Conservation (phyloP, 345 rosid genomes). For the thale cress (Arabidopsis thaliana) region TAIR10.1 NC_003074.8:8672501-8673000, state of each 20-base stretch:
- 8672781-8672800: conserved; percentile 37
- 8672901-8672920: conserved; percentile 42
- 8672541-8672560: no score
- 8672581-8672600: no score
- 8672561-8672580: no score
- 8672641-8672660: no score
- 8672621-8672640: no score
- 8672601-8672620: no score
- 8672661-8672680: no score
- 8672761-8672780: neutral
- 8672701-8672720: no score
- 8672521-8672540: no score
- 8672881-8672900: conserved; percentile 44
- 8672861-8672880: conserved; percentile 5
- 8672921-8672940: conserved; percentile 44
- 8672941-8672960: conserved; percentile 48
- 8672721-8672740: no score
- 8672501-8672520: no score
- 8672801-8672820: conserved; percentile 11
- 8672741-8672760: neutral
- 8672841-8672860: neutral
- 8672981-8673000: conserved; percentile 51
- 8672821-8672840: conserved; percentile 25
- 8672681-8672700: no score
- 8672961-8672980: conserved; percentile 50